These are phyloP conservation scores for Saraca asoca DNA, from an alignment of 331 rosid species.

Conservation along the genomic window DNA sequence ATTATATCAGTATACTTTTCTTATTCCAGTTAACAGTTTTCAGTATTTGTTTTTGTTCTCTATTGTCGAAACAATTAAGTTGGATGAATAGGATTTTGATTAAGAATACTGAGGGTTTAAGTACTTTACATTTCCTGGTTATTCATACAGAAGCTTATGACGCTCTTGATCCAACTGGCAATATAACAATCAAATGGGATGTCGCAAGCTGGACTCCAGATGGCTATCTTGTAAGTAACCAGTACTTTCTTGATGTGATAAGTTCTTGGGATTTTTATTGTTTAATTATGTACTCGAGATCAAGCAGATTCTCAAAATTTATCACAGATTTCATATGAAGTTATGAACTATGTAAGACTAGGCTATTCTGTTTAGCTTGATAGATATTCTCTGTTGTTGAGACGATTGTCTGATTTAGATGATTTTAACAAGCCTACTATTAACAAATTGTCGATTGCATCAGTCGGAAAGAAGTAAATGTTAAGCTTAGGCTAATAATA, in stretches of 20 bases:
- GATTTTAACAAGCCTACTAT: no score
- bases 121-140: conserved; percentile 32
- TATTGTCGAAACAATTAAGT: conserved; percentile 3
- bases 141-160: conserved; percentile 80
- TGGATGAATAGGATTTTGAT: background rate
- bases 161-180: conserved; percentile 91
- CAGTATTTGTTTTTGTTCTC: background rate
- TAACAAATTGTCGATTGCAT: no score
- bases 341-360: background rate
- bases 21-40: background rate
- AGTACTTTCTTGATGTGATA: background rate
- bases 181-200: conserved; percentile 93
- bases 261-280: background rate
- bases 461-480: no score
- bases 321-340: no score
- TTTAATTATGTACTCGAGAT: no score
- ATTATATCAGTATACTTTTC: no score
- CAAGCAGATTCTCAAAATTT: no score
- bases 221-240: conserved; percentile 84
- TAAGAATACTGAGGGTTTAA: conserved; percentile 21
- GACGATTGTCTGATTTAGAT: no score
- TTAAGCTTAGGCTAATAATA: background rate
- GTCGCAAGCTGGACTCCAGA: conserved; percentile 82
- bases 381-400: background rate
- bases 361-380: background rate